phyloP scores from a whole-genome alignment of 2,329 filamentous ascomycete genomes.

The Phyllosticta capitalensis region DNA sequence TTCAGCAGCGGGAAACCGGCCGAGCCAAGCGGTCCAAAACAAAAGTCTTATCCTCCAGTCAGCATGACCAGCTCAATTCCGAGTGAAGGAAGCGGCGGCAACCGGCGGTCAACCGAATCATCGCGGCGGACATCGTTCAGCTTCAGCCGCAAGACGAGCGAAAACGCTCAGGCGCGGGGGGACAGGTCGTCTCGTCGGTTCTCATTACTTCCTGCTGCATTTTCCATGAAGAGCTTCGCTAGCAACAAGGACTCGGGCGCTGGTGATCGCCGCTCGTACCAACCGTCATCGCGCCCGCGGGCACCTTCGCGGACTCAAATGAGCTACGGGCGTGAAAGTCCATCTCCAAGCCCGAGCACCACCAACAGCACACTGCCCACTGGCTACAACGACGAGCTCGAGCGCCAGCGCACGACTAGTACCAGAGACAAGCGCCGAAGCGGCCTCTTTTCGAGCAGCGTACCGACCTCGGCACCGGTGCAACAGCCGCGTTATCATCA shows the following conservation, averaged over 20 bases:
- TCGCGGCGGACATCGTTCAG: constrained; percentile 40
- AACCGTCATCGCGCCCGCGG: constrained; percentile 16
- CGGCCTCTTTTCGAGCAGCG: background rate
- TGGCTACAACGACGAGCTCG: constrained; percentile 33
- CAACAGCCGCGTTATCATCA: constrained; percentile 11
- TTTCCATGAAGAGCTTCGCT: constrained; percentile 35
- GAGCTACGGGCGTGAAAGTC: constrained; percentile 35
- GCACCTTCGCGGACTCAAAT: constrained; percentile 24
- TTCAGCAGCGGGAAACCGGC: constrained; percentile 36
- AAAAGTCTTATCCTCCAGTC: constrained; percentile 73
- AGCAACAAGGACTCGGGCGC: constrained; percentile 26
- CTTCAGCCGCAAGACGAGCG: constrained; percentile 39
- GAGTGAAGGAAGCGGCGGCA: constrained; percentile 44
- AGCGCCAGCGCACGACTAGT: constrained; percentile 15
- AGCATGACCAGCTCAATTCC: constrained; percentile 73
- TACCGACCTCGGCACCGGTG: constrained; percentile 15
- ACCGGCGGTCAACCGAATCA: constrained; percentile 40
- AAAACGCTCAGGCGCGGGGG: constrained; percentile 25
- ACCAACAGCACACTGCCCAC: constrained; percentile 34
- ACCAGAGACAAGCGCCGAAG: constrained; percentile 5
- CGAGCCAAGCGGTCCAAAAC: constrained; percentile 46
- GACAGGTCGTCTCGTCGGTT: constrained; percentile 36
- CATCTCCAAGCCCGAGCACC: constrained; percentile 37
- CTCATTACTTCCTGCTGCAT: constrained; percentile 40
- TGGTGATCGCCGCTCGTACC: constrained; percentile 19